Conservation (phyloP, 106 monocot species). For the Platanthera guangdongensis region DNA sequence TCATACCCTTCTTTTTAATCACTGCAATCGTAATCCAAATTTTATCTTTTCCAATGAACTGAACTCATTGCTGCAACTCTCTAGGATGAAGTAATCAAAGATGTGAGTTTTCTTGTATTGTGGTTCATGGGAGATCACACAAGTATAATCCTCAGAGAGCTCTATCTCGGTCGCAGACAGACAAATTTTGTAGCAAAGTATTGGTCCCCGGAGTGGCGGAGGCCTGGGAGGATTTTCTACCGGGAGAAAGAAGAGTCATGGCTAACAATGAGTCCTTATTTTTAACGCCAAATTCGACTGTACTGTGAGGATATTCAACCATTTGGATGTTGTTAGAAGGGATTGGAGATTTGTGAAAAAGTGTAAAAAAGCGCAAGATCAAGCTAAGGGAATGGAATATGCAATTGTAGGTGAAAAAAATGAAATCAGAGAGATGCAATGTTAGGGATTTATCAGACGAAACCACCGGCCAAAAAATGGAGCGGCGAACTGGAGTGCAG, state of each 20-base stretch:
- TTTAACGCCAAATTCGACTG: conserved; percentile 57
- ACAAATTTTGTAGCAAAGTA: background rate
- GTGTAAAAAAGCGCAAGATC: no score
- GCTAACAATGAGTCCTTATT: conserved; percentile 32
- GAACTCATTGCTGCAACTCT: conserved; percentile 20
- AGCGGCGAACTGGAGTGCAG: no score
- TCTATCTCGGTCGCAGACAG: conserved; percentile 37
- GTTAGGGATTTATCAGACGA: no score
- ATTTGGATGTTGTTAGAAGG: background rate
- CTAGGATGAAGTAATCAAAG: conserved; percentile 49
- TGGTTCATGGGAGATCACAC: conserved; percentile 52
- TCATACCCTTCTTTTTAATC: background rate
- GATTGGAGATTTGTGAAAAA: conserved; percentile 3
- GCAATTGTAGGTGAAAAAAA: no score
- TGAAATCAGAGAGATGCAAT: no score
- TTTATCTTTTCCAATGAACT: conserved; percentile 1
- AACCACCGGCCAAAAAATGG: no score
- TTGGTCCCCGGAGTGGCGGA: background rate
- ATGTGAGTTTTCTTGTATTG: conserved; percentile 54
- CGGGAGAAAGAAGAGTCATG: conserved; percentile 28
- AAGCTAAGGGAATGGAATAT: no score
- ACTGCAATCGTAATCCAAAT: background rate
- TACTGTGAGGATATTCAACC: conserved; percentile 5
- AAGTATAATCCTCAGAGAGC: conserved; percentile 68
- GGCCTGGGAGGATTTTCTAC: conserved; percentile 7